These are phyloP conservation scores for Aspergillus ellipticus DNA, from an alignment of 495 filamentous ascomycete species.

Conservation along the genomic window DNA sequence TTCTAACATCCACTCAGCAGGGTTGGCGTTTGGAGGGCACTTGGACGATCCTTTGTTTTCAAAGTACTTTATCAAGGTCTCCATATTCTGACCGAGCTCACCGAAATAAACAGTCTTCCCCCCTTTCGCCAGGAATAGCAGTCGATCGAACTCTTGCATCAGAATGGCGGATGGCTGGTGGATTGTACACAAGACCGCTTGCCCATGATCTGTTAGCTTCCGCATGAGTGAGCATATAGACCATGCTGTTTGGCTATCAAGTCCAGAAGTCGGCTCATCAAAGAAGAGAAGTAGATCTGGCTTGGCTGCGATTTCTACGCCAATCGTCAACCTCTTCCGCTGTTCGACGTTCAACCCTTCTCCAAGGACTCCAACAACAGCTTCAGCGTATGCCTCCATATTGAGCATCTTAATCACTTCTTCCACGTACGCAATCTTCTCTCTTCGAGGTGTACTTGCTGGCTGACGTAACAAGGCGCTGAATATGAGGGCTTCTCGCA, in stretches of 20 bases:
- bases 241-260: slow-evolving; percentile 85
- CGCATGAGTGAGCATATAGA: slow-evolving; percentile 74
- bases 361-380: slow-evolving; percentile 80
- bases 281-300: slow-evolving; percentile 82
- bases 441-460: slow-evolving; percentile 56
- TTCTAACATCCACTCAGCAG: slow-evolving; percentile 93
- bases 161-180: slow-evolving; percentile 90
- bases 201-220: slow-evolving; percentile 77
- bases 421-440: slow-evolving; percentile 84
- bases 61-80: slow-evolving; percentile 70
- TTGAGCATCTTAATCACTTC: slow-evolving; percentile 87
- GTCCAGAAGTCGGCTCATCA: slow-evolving; percentile 82
- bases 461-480: slow-evolving; percentile 83
- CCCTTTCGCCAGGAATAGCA: slow-evolving; percentile 76
- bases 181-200: slow-evolving; percentile 88
- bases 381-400: slow-evolving; percentile 85
- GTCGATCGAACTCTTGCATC: slow-evolving; percentile 85
- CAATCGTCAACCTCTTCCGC: slow-evolving; percentile 81
- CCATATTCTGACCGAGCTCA: slow-evolving; percentile 70
- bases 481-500: slow-evolving; percentile 78
- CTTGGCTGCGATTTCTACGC: slow-evolving; percentile 82
- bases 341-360: slow-evolving; percentile 92
- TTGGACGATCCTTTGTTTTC: slow-evolving; percentile 65
- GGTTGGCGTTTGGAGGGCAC: slow-evolving; percentile 71
- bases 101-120: slow-evolving; percentile 84